Conservation (phyloP, 352 stramenopile genomes). For the Phytophthora nicotianae region DNA sequence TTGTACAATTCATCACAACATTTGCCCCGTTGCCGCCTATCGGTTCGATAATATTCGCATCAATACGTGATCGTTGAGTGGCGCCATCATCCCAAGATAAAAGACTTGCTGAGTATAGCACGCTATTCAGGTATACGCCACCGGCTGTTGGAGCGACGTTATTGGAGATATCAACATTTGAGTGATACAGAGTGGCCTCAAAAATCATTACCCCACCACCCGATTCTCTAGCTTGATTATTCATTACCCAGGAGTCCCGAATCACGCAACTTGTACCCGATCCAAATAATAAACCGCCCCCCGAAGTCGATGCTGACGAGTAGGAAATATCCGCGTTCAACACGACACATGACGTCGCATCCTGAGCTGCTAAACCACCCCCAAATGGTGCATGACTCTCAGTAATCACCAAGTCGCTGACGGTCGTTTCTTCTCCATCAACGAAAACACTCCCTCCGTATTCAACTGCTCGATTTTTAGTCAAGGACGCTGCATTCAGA, state of each 20-base stretch:
- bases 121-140: conserved; percentile 31
- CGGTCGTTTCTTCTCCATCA: conserved; percentile 17
- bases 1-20: conserved; percentile 28
- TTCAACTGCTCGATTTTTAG: conserved; percentile 24
- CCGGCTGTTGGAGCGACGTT: conserved; percentile 38
- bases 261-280: conserved; percentile 28
- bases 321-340: conserved; percentile 20
- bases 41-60: conserved; percentile 27
- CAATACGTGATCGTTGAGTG: conserved; percentile 26
- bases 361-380: conserved; percentile 34
- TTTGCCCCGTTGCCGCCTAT: conserved; percentile 31
- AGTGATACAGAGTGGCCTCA: conserved; percentile 37
- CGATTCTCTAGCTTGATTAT: conserved; percentile 30
- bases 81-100: conserved; percentile 5
- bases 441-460: conserved; percentile 43
- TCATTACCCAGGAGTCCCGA: conserved; percentile 20
- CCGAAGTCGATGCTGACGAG: conserved; percentile 27
- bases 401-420: conserved; percentile 25
- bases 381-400: conserved; percentile 26
- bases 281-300: conserved; percentile 40
- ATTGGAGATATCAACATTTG: conserved; percentile 31
- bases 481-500: not conserved
- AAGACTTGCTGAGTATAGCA: not conserved
- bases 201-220: conserved; percentile 41
- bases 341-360: conserved; percentile 21